A percentile compares a stretch with the other conserved stretches of the same genome.
Evolutionary conservation across 495 filamentous ascomycete genomes (phyloP).

Genomic region (Penicillium paxilli): DNA sequence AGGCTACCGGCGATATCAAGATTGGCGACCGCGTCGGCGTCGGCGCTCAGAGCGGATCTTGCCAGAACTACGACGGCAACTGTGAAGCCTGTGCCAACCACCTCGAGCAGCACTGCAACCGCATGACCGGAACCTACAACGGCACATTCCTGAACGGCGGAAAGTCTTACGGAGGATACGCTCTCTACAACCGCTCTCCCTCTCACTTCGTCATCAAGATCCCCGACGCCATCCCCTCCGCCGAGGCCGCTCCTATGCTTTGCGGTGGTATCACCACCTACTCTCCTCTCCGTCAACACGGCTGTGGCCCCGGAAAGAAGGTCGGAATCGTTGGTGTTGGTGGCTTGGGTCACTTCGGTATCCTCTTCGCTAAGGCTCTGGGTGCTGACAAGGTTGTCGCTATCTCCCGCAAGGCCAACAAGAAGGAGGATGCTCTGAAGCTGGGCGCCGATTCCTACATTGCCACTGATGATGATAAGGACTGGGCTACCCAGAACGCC

Average conservation of each 20-base stretch:
- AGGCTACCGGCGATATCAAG: constrained; percentile 61
- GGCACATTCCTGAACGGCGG: constrained; percentile 48
- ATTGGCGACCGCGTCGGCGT: constrained; percentile 86
- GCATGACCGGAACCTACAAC: constrained; percentile 52
- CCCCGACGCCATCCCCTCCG: constrained; percentile 59
- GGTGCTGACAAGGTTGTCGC: constrained; percentile 78
- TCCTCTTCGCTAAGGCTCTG: constrained; percentile 64
- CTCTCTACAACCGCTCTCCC: constrained; percentile 69
- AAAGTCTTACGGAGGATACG: constrained; percentile 70
- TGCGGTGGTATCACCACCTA: constrained; percentile 83
- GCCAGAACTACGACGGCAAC: constrained; percentile 53
- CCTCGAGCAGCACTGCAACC: constrained; percentile 65
- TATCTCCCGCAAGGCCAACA: constrained; percentile 68
- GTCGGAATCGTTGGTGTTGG: constrained; percentile 85
- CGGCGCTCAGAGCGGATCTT: constrained; percentile 78
- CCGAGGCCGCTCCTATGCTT: constrained; percentile 78
- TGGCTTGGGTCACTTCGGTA: constrained; percentile 72
- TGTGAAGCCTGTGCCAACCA: constrained; percentile 68
- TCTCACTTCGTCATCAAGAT: constrained; percentile 78
- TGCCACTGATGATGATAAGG: constrained; percentile 74
- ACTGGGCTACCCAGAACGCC: constrained; percentile 66
- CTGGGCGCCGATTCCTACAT: constrained; percentile 67
- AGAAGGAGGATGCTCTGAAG: constrained; percentile 70
- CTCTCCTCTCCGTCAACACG: constrained; percentile 69
- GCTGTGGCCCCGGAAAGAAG: constrained; percentile 74